phyloP scores from a whole-genome alignment of 129 eudicot genomes.

The Tagetes patula region DNA sequence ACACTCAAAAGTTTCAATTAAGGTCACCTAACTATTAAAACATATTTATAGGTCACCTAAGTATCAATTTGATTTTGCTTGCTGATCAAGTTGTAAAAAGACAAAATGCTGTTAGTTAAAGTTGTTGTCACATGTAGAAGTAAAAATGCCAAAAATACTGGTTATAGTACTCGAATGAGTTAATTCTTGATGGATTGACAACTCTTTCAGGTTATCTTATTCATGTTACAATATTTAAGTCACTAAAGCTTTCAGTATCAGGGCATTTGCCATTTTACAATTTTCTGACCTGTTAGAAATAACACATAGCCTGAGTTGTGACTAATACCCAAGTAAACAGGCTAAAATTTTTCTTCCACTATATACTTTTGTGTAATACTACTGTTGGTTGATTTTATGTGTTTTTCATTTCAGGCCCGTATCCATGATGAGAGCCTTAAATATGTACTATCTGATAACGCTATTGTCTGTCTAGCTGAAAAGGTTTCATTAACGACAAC shows the following conservation, averaged over 20 bases:
- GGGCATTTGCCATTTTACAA: not conserved
- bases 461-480: conserved; percentile 67
- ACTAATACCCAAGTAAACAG: not conserved
- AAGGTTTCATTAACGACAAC: conserved; percentile 46
- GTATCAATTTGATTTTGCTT: not conserved
- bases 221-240: not conserved
- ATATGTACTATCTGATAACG: conserved; percentile 79
- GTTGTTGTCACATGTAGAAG: not conserved
- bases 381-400: conserved; percentile 4
- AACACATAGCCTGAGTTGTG: not conserved
- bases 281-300: not conserved
- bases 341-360: not conserved
- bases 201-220: not conserved
- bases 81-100: not conserved
- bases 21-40: not conserved
- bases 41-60: not conserved
- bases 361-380: not conserved
- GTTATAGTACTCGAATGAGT: not conserved
- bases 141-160: not conserved
- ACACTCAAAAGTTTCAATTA: not conserved
- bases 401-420: conserved; percentile 71
- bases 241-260: not conserved
- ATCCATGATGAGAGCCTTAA: conserved; percentile 95
- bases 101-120: not conserved
- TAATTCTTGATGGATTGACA: not conserved